Conservation (phyloP, 805 yeast genomes). For the Teunomyces barrocoloradensis region DNA sequence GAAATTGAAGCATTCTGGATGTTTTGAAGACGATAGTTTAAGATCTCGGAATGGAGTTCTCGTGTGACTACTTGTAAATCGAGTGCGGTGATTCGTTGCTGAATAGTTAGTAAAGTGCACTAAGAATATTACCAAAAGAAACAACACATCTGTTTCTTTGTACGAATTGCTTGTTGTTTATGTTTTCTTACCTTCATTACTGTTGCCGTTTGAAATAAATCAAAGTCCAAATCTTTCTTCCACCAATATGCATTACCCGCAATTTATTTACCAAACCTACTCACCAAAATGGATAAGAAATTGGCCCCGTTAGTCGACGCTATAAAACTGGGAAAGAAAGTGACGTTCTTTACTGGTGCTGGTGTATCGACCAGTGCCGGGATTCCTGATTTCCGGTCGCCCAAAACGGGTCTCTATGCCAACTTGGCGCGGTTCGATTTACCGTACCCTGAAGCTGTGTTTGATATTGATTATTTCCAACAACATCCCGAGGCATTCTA, state of each 20-base stretch:
- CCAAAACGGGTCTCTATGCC: constrained; percentile 83
- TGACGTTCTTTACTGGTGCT: constrained; percentile 81
- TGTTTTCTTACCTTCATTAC: not conserved
- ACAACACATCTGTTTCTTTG: too few species aligned
- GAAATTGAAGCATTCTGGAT: constrained; percentile 78
- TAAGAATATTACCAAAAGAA: too few species aligned
- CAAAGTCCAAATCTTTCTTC: too few species aligned
- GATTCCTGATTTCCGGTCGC: constrained; percentile 92
- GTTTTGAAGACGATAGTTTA: constrained; percentile 74
- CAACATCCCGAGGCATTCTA: constrained; percentile 82
- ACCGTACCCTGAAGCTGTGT: constrained; percentile 95
- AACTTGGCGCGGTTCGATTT: constrained; percentile 70
- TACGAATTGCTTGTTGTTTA: too few species aligned
- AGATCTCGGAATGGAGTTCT: constrained; percentile 59
- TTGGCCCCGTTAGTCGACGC: constrained; percentile 31
- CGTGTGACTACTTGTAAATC: constrained; percentile 70
- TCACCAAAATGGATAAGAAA: constrained; percentile 8
- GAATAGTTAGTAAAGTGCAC: constrained; percentile 1
- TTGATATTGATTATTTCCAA: constrained; percentile 79
- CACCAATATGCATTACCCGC: not conserved
- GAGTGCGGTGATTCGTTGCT: constrained; percentile 85
- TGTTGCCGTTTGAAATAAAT: too few species aligned
- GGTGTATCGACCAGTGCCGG: constrained; percentile 94
- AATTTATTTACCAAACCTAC: not conserved
- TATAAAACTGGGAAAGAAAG: constrained; percentile 36